These are phyloP conservation scores for Cantharellus cinnabarinus DNA, from an alignment of 768 basidiomycete species.

Conservation along the genomic window DNA sequence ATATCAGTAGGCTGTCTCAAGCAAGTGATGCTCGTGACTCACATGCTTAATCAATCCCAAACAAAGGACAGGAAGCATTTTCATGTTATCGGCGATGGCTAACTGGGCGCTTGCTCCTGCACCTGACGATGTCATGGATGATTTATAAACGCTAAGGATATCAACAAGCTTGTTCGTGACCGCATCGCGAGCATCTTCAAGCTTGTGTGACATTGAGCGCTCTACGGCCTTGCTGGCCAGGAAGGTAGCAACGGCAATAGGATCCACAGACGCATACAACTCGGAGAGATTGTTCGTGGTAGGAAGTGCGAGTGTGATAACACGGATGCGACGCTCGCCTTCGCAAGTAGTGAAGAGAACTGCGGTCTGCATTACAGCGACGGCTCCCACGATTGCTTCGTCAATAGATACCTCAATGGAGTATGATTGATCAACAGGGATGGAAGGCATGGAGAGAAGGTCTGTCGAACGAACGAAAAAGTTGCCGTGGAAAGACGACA, in stretches of 20 bases:
- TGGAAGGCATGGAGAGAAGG: slow-evolving; percentile 84
- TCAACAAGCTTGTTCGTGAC: slow-evolving; percentile 68
- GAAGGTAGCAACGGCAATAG: slow-evolving; percentile 65
- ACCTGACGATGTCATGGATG: slow-evolving; percentile 86
- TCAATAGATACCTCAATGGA: slow-evolving; percentile 92
- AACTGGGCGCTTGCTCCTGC: slow-evolving; percentile 87
- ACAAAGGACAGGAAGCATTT: slow-evolving; percentile 77
- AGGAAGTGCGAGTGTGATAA: slow-evolving; percentile 71
- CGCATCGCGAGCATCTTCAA: slow-evolving; percentile 80
- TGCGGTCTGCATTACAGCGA: slow-evolving; percentile 87
- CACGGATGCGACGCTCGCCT: slow-evolving; percentile 84
- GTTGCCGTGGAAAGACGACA: slow-evolving; percentile 97
- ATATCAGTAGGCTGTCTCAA: not conserved
- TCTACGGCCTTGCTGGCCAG: slow-evolving; percentile 89
- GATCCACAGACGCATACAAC: slow-evolving; percentile 76
- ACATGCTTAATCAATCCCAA: slow-evolving; percentile 92
- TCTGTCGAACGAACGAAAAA: slow-evolving; percentile 97
- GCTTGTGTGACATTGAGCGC: slow-evolving; percentile 58
- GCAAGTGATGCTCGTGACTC: slow-evolving; percentile 11
- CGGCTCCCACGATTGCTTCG: slow-evolving; percentile 74
- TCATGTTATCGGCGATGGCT: slow-evolving; percentile 81
- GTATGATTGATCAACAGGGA: slow-evolving; percentile 92
- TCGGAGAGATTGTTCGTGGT: slow-evolving; percentile 78
- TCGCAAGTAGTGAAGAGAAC: slow-evolving; percentile 88
- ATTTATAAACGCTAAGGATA: slow-evolving; percentile 75